Evolutionary conservation across 2,329 filamentous ascomycete genomes (phyloP), one percentile per base, ranked within the genome.

Genomic region (Fusarium metavorans): DNA sequence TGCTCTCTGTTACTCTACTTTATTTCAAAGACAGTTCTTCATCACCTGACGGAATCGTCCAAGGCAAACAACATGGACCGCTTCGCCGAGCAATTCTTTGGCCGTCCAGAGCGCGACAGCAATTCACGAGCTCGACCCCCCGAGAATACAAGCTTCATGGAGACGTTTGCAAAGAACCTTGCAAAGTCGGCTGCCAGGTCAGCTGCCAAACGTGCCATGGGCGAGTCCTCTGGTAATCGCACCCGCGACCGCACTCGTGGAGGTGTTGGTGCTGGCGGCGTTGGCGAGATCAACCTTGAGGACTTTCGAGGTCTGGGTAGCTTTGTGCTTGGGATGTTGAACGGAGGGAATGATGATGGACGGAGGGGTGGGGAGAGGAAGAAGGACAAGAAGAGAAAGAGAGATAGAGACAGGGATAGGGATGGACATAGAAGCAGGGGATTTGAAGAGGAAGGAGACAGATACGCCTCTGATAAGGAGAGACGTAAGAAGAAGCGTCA

Each of bases 161-260:
- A 78, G 59, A 72, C 67, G 2, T 68, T 78, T 39, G 76, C 77
- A 43, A 76, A 73, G 57, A 77, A 67, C 25, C 66, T 78, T 5
- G 77, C 76, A 50, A 76, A 75, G 18, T 79, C 77, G 2, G 77
- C 77, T 23, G 77, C 76, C 45, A 76, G 62, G n/a, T 79, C 77
- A 5, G 77, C 77, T 18, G 73, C 71, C 37, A 78, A 72, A 60
- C 70, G 70, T 25, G 78, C 75, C 41, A 74, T 75, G 72, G 74
- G 75, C 11, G 58, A 73, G 27, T 45, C 58, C 9, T 69, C 71
- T 14, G 64, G 71, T 11, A 61, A 67, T 8, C 74, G 71, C 30
- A 61, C 64, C 23, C 72, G 59, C 3, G 72, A 73, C 45, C 60
- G 69, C 5, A 27, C 65, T 11, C 61, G 72, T 9, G 56, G 65